phyloP scores from a whole-genome alignment of 1,284 basidiomycete species.

The Ceratobasidium sp. region DNA sequence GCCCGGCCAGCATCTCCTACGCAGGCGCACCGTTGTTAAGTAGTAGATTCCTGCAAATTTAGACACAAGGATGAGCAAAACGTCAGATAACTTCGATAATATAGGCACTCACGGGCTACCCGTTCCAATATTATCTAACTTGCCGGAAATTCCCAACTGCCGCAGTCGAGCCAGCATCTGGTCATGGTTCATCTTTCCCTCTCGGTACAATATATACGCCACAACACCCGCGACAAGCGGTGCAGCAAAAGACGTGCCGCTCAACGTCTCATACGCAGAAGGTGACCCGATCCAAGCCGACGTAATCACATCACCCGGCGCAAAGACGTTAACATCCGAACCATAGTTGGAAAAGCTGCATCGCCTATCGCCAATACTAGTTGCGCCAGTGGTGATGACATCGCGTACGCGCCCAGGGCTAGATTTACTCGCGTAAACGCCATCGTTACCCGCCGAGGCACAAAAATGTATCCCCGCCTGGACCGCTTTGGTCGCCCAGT shows the following conservation, averaged over 20 bases:
- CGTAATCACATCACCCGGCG: slow-evolving; percentile 56
- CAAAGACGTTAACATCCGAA: slow-evolving; percentile 57
- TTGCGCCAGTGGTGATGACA: slow-evolving; percentile 57
- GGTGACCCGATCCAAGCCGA: slow-evolving; percentile 45
- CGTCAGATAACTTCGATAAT: too few relatives aligned
- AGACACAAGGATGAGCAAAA: too few relatives aligned
- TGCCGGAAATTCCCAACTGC: slow-evolving; percentile 18
- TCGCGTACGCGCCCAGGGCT: slow-evolving; percentile 56
- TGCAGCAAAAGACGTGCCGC: slow-evolving; percentile 49
- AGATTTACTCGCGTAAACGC: slow-evolving; percentile 56
- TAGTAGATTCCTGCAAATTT: too few relatives aligned
- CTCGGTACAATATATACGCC: slow-evolving; percentile 39
- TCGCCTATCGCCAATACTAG: slow-evolving; percentile 54
- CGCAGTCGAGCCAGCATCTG: slow-evolving; percentile 37
- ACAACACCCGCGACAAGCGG: slow-evolving; percentile 49
- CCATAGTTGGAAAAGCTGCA: slow-evolving; percentile 64
- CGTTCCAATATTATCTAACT: not conserved
- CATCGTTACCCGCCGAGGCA: slow-evolving; percentile 51
- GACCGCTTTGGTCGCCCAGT: slow-evolving; percentile 10
- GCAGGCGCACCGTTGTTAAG: too few relatives aligned
- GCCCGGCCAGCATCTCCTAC: too few relatives aligned
- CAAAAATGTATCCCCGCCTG: slow-evolving; percentile 44
- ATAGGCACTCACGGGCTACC: slow-evolving; percentile 11
- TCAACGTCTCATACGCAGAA: slow-evolving; percentile 19
- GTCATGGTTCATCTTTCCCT: slow-evolving; percentile 42